Conservation (phyloP, 345 rosid genomes). For the Salix caprea region DNA sequence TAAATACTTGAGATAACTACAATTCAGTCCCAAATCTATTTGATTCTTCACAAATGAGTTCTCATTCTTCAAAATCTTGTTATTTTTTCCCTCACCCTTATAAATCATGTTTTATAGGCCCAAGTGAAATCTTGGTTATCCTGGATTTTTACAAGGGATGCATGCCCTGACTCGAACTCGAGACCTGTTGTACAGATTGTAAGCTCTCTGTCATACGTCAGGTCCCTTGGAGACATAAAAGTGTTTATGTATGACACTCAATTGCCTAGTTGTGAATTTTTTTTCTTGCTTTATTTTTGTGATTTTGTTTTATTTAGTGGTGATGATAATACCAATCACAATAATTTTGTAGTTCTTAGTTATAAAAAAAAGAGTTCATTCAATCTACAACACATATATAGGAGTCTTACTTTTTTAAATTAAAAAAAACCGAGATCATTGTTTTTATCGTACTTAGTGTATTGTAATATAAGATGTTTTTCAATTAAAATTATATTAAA, state of each 20-base stretch:
- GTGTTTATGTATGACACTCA: not conserved
- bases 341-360: not conserved
- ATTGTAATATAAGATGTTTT: too few species aligned
- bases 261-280: not conserved
- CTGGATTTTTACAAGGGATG: fast-evolving
- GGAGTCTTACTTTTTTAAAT: too few species aligned
- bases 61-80: not conserved
- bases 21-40: not conserved
- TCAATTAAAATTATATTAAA: too few species aligned
- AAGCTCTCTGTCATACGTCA: fast-evolving
- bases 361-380: not conserved
- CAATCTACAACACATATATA: too few species aligned
- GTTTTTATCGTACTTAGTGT: not conserved
- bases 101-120: too few species aligned
- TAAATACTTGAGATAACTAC: not conserved
- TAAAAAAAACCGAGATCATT: not conserved
- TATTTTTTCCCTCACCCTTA: not conserved
- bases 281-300: not conserved
- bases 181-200: too few species aligned
- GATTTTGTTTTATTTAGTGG: not conserved
- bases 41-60: not conserved
- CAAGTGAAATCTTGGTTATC: fast-evolving
- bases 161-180: fast-evolving
- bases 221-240: too few species aligned
- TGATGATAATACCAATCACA: not conserved